These are phyloP conservation scores for Mycena maculata DNA, from an alignment of 768 basidiomycete species.

Conservation along the genomic window DNA sequence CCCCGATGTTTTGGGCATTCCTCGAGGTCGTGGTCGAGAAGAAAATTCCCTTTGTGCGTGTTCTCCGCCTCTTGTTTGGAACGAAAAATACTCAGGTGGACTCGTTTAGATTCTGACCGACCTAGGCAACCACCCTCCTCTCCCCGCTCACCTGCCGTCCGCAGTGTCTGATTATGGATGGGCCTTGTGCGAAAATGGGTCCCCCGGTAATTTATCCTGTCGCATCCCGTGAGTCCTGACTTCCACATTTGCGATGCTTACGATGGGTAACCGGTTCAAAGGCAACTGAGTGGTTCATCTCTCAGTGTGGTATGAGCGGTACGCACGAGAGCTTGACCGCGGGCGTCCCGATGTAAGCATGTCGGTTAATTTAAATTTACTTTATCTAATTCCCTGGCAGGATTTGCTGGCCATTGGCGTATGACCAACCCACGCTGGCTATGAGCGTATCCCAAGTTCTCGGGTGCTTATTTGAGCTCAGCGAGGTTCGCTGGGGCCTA, in stretches of 20 bases:
- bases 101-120: neutral
- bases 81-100: neutral
- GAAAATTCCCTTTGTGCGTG: neutral
- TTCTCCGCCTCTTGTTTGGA: too few relatives aligned
- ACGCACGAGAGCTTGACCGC: constrained; percentile 1
- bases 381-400: neutral
- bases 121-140: neutral
- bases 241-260: neutral
- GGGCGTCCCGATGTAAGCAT: constrained; percentile 5
- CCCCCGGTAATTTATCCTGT: neutral
- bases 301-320: neutral
- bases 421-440: neutral
- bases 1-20: constrained; percentile 3
- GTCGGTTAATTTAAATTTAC: too few relatives aligned
- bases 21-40: constrained; percentile 3
- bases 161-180: neutral
- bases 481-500: neutral
- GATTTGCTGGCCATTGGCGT: constrained; percentile 6
- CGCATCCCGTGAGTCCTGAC: neutral
- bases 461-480: neutral
- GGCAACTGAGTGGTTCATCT: neutral
- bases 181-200: constrained; percentile 1
- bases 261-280: neutral
- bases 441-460: neutral
- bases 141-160: neutral